phyloP scores from a whole-genome alignment of 73 alveolate species.

The Diophrys sp. region DNA sequence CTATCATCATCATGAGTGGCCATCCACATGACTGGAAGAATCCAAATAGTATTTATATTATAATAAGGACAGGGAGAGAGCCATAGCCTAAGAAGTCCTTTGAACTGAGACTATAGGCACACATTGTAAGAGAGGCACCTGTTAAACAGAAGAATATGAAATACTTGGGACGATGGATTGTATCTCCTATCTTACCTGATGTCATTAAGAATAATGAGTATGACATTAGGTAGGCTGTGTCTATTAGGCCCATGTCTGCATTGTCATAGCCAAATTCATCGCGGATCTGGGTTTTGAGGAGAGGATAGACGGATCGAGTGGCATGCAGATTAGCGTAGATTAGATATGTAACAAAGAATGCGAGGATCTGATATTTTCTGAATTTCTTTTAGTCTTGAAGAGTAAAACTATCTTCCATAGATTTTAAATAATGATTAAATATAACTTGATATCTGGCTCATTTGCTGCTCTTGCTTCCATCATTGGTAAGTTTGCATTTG shows the following conservation, averaged over 20 bases:
- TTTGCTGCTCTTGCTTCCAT: neutral
- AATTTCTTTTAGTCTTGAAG: neutral
- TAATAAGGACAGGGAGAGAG: slow-evolving; percentile 30
- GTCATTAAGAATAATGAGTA: slow-evolving; percentile 51
- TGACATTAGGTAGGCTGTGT: slow-evolving; percentile 41
- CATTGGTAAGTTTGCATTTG: neutral
- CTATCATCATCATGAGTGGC: slow-evolving; percentile 59
- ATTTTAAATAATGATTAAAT: too few relatives aligned
- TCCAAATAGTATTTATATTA: slow-evolving; percentile 32
- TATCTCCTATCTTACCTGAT: slow-evolving; percentile 60
- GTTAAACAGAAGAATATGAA: slow-evolving; percentile 22
- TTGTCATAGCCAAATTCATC: neutral
- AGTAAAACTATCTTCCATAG: neutral
- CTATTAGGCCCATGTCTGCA: slow-evolving; percentile 38
- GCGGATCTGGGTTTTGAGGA: neutral
- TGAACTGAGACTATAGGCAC: slow-evolving; percentile 12
- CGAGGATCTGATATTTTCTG: neutral
- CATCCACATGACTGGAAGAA: slow-evolving; percentile 67
- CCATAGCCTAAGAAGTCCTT: slow-evolving; percentile 3
- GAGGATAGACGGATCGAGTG: neutral
- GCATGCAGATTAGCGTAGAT: neutral
- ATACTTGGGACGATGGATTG: slow-evolving; percentile 11
- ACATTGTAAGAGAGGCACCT: slow-evolving; percentile 13
- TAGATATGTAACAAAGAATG: neutral
- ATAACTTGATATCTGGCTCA: neutral